Conservation (phyloP, 2,329 filamentous ascomycete species). For the Cladophialophora immunda region DNA sequence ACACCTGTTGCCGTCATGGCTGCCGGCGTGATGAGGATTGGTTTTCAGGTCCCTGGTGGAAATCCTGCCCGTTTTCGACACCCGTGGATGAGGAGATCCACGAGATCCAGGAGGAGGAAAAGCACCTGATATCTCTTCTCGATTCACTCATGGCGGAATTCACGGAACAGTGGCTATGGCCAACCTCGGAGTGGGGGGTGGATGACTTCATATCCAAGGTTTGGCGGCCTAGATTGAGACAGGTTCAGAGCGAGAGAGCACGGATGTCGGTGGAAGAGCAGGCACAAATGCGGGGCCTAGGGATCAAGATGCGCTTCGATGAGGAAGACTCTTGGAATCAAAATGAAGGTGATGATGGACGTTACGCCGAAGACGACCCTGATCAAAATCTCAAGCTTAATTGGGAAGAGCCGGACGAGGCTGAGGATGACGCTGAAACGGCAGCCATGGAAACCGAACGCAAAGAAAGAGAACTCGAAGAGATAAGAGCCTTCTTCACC, state of each 20-base stretch:
- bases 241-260: not conserved
- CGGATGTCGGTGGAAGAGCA: slow-evolving; percentile 3
- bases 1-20: slow-evolving; percentile 19
- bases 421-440: not conserved
- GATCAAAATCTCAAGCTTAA: not conserved
- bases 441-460: no score
- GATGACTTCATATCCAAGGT: not conserved
- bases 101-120: slow-evolving; percentile 18
- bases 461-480: not conserved
- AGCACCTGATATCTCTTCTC: slow-evolving; percentile 6
- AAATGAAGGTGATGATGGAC: not conserved
- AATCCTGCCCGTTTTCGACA: slow-evolving; percentile 10
- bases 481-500: slow-evolving; percentile 7
- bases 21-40: not conserved
- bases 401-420: not conserved
- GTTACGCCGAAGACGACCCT: not conserved
- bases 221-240: slow-evolving; percentile 9
- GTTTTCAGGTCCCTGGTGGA: not conserved
- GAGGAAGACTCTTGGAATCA: not conserved
- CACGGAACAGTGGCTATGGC: slow-evolving; percentile 5
- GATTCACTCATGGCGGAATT: slow-evolving; percentile 8
- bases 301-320: not conserved
- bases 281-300: not conserved
- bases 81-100: slow-evolving; percentile 6
- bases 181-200: not conserved